These are phyloP conservation scores for Tetrapisispora fleetii DNA, from an alignment of 805 yeast species.

Conservation along the genomic window DNA sequence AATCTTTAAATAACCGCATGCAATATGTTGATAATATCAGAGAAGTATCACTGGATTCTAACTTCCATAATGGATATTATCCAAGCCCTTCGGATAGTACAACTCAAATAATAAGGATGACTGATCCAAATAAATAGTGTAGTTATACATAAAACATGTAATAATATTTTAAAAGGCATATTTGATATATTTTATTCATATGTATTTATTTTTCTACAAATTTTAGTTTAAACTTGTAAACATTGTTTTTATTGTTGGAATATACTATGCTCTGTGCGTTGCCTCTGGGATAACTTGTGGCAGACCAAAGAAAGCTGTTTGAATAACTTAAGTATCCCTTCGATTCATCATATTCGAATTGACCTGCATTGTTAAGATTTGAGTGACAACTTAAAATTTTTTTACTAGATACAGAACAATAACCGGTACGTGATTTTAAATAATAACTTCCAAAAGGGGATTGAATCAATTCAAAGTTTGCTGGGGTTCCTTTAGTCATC, in stretches of 20 bases:
- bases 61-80: neutral
- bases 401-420: constrained; percentile 43
- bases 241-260: constrained; percentile 28
- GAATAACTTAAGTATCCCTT: constrained; percentile 46
- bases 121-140: constrained; percentile 2
- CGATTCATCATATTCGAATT: constrained; percentile 45
- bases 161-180: neutral
- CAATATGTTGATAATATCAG: neutral
- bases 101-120: constrained; percentile 3
- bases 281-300: constrained; percentile 35
- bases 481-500: constrained; percentile 77
- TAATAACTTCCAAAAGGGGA: constrained; percentile 67
- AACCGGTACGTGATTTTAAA: constrained; percentile 61
- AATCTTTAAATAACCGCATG: neutral
- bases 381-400: constrained; percentile 29
- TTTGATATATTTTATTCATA: neutral
- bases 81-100: constrained; percentile 3
- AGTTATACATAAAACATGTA: neutral
- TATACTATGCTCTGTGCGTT: constrained; percentile 40
- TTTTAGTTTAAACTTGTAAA: constrained; percentile 31
- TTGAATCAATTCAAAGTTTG: constrained; percentile 50
- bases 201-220: constrained; percentile 16
- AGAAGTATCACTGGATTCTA: neutral
- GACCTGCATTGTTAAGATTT: constrained; percentile 34
- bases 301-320: constrained; percentile 54